Percentiles rank a stretch among this genome's conserved stretches.
Conservation (phyloP, 306 rosid genomes). For the Boehmeria nivea region DNA sequence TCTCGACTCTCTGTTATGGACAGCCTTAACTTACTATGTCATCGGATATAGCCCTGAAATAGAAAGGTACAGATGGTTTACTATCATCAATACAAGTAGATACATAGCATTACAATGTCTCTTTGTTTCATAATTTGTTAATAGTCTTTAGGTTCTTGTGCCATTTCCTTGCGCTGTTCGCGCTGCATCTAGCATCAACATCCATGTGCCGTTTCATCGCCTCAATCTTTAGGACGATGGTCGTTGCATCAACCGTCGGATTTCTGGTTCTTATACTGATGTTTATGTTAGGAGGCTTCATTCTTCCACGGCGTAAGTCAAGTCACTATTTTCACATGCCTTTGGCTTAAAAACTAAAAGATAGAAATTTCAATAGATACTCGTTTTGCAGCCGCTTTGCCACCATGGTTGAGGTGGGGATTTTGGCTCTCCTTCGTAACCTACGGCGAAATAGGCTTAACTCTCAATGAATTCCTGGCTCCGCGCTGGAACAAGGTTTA, state of each 20-base stretch:
- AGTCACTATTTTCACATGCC: neutral
- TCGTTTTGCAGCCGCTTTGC: constrained; percentile 27
- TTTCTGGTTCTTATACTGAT: constrained; percentile 14
- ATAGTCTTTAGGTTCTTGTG: constrained; percentile 25
- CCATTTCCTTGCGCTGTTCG: constrained; percentile 30
- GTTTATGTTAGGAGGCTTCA: constrained; percentile 30
- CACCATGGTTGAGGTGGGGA: constrained; percentile 34
- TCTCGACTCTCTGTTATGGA: constrained; percentile 34
- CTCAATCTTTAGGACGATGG: constrained; percentile 23
- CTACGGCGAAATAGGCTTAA: constrained; percentile 26
- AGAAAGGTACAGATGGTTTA: constrained; percentile 20
- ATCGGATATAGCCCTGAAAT: constrained; percentile 39
- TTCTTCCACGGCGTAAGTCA: constrained; percentile 25
- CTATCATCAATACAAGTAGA: neutral
- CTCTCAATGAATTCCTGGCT: constrained; percentile 32
- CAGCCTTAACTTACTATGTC: constrained; percentile 32
- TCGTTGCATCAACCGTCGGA: constrained; percentile 19
- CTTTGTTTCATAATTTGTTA: neutral
- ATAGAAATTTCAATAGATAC: neutral
- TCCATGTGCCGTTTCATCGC: constrained; percentile 36
- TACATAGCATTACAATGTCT: neutral
- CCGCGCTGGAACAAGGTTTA: constrained; percentile 37
- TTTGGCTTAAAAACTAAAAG: neutral
- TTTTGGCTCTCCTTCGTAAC: constrained; percentile 35
- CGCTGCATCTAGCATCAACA: constrained; percentile 22